Conservation (phyloP, 208 protist genomes). For the Baffinella frigidus region DNA sequence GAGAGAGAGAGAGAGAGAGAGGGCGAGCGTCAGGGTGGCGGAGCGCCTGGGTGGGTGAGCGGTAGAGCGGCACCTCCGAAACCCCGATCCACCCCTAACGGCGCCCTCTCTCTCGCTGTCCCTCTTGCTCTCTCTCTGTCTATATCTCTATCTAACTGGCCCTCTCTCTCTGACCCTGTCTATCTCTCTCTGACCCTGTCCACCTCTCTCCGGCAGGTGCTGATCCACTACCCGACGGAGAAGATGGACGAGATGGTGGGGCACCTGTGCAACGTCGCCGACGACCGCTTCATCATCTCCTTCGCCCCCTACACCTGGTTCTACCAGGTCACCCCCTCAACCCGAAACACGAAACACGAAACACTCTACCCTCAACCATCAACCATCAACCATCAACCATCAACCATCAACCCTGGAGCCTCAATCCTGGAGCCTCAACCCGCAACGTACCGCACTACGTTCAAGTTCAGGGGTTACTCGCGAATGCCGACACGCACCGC, state of each 20-base stretch:
- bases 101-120: not conserved
- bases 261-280: constrained; percentile 39
- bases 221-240: constrained; percentile 68
- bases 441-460: too few relatives aligned
- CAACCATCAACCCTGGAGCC: too few relatives aligned
- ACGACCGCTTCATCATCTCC: constrained; percentile 69
- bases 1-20: too few relatives aligned
- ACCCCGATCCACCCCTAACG: not conserved
- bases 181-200: not conserved
- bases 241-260: constrained; percentile 62
- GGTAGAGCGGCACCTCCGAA: too few relatives aligned
- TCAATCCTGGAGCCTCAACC: too few relatives aligned
- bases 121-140: not conserved
- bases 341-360: too few relatives aligned
- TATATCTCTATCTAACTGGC: not conserved
- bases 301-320: constrained; percentile 68
- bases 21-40: too few relatives aligned
- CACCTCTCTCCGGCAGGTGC: not conserved
- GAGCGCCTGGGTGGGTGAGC: too few relatives aligned
- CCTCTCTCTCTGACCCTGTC: not conserved
- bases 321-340: not conserved
- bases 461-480: too few relatives aligned
- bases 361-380: too few relatives aligned
- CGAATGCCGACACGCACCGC: too few relatives aligned
- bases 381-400: too few relatives aligned